Evolutionary conservation across 257 asterid species (phyloP).

Genomic region (Solanum acaule): DNA sequence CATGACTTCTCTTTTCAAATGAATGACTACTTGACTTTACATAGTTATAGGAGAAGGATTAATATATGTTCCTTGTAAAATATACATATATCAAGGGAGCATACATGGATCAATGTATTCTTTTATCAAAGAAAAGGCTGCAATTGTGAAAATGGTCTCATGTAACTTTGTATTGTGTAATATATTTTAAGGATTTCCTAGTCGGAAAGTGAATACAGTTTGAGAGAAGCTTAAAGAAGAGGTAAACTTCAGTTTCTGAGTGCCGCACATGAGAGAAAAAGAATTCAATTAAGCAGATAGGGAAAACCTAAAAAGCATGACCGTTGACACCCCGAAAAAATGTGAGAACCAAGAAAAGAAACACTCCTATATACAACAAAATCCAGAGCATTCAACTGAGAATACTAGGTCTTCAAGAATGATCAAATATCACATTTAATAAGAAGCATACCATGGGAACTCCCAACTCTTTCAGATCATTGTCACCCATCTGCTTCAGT

Average conservation of each 20-base stretch:
- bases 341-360: neutral
- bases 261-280: neutral
- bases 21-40: neutral
- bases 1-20: neutral
- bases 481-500: constrained; percentile 82
- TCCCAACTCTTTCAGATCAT: constrained; percentile 86
- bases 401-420: neutral
- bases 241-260: neutral
- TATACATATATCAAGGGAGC: neutral
- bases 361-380: neutral
- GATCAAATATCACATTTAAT: neutral
- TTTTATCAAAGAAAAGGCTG: neutral
- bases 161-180: neutral
- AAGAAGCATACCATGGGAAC: constrained; percentile 74
- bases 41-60: neutral
- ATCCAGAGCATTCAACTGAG: neutral
- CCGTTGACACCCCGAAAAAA: neutral
- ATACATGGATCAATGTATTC: neutral
- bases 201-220: neutral
- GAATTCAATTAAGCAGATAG: neutral
- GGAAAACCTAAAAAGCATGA: neutral
- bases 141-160: neutral
- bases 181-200: neutral
- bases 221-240: neutral
- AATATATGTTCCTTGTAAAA: neutral